Base-by-base conservation (phyloP, 139 green algal genomes). In the Chlamydomonas sphaeroides region DNA sequence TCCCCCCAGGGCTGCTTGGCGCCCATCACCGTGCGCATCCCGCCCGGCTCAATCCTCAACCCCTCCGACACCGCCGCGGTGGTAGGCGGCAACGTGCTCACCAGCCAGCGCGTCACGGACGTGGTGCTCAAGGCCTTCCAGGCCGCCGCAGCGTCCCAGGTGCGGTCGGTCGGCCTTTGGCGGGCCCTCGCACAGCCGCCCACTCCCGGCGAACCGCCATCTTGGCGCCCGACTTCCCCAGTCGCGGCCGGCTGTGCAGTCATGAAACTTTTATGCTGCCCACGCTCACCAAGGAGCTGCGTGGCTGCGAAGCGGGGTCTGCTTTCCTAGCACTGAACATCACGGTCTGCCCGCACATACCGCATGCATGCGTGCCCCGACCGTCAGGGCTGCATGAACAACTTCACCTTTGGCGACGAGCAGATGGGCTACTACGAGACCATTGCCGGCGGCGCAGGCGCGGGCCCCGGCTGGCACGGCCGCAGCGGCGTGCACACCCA, bases 1-100 rank as follows among this genome's bases (percentile, higher is more conserved):
- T 15, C 33, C 14, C 33, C 63, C 14, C 72, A 90, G 89, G 94
- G 93, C 65, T 97, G 93, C 88, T 86, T 97, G 85, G 90, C 90
- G 14, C 93, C 94, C 26, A 91, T 97, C 74, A 93, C 86, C 1
- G 85, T 97, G 56, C 57, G 70, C 5, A 96, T 97, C 41, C 93
- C 93, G 28, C 49, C 65, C n/a, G 76, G 77, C 56, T 89, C 86
- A 79, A 69, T 93, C 86, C 85, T 92, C 28, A 93, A 96, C 79
- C 94, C 94, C 14, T 73, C 66, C 36, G 86, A 79, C 78, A 79
- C 65, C 6, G 83, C 83, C 6, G 96, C 95, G 25, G 96, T 99
- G 65, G 97, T 99, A 38, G 97, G 97, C 48, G 97, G 97, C 85
- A 99, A 99, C 81, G 97, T 99, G 76, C 90, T 99, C n/a, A 99